These are phyloP conservation scores for Penstemon newberryi DNA, from an alignment of 257 asterid species.

Conservation along the genomic window DNA sequence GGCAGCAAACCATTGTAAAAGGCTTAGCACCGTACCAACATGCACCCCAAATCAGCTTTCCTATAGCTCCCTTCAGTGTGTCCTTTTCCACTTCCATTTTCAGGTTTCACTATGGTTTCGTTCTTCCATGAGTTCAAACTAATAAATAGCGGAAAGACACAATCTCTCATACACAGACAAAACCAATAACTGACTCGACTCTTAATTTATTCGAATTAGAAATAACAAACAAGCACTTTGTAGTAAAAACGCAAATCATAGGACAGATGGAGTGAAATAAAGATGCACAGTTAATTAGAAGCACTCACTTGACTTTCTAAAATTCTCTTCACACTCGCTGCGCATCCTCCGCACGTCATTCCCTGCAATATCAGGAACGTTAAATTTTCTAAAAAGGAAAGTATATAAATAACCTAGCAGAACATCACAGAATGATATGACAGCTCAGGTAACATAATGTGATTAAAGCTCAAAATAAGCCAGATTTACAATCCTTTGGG, in stretches of 20 bases:
- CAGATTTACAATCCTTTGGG: not conserved
- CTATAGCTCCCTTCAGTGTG: not conserved
- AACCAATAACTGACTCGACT: no score
- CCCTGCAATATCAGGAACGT: slow-evolving; percentile 46
- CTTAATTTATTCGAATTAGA: no score
- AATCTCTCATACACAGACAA: not conserved
- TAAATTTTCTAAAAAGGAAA: not conserved
- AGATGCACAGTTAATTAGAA: slow-evolving; percentile 12
- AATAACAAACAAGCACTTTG: no score
- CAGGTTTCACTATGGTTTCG: not conserved
- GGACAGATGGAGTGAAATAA: not conserved
- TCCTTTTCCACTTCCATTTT: not conserved
- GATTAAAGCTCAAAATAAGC: not conserved
- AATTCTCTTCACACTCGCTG: slow-evolving; percentile 64
- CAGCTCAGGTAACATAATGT: not conserved
- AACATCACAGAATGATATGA: not conserved
- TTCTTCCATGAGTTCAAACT: slow-evolving; percentile 1
- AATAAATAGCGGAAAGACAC: slow-evolving; percentile 8
- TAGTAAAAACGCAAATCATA: not conserved
- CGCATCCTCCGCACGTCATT: slow-evolving; percentile 77
- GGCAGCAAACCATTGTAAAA: not conserved
- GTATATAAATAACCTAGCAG: not conserved
- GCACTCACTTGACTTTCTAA: slow-evolving; percentile 66
- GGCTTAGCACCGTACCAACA: not conserved
- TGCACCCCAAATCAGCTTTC: slow-evolving; percentile 5